phyloP scores from a whole-genome alignment of 2,329 filamentous ascomycete genomes.

The Curvularia verruculosa region DNA sequence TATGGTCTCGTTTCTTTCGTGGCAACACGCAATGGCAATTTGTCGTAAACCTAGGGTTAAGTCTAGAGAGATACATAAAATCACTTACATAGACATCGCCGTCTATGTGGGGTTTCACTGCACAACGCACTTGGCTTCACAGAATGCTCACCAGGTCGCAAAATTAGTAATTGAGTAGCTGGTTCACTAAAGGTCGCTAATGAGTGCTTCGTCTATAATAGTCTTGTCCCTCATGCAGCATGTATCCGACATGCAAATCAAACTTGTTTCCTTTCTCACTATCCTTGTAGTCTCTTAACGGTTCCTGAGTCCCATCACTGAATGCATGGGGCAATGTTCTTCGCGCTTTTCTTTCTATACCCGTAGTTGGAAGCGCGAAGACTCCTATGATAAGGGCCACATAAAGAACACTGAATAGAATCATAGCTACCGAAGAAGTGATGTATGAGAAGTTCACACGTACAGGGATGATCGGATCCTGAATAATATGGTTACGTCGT shows the following conservation, averaged over 20 bases:
- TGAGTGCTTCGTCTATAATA: neutral
- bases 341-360: conserved; percentile 1
- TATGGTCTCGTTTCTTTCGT: conserved; percentile 57
- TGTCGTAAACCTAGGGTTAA: conserved; percentile 54
- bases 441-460: no score
- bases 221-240: neutral
- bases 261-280: neutral
- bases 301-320: neutral
- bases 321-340: neutral
- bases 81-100: neutral
- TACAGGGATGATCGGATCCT: no score
- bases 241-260: neutral
- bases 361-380: neutral
- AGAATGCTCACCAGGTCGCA: neutral
- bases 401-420: neutral
- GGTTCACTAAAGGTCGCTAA: neutral
- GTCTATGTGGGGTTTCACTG: neutral
- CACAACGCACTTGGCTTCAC: neutral
- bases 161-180: neutral
- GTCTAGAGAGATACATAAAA: conserved; percentile 43
- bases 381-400: conserved; percentile 3
- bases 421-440: neutral
- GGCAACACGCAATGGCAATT: conserved; percentile 58
- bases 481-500: no score
- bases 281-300: neutral